These are phyloP conservation scores for Byssoonygena ceratinophila DNA, from an alignment of 2,329 filamentous ascomycete genomes.

Conservation along the genomic window DNA sequence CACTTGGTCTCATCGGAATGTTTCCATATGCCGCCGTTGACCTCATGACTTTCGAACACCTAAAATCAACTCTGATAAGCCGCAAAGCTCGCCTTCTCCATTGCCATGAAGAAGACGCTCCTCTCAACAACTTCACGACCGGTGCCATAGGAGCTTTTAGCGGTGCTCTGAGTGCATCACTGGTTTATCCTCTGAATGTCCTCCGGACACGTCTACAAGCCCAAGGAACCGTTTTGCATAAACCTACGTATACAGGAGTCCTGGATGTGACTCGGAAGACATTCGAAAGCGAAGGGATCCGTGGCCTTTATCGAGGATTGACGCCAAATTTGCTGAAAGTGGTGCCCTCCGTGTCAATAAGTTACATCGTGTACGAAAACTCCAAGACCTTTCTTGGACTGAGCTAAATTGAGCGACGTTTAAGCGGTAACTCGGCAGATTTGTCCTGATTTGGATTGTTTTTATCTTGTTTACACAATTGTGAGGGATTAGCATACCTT, in stretches of 20 bases:
- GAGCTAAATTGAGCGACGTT: slow-evolving; percentile 24
- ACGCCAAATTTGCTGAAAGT: slow-evolving; percentile 95
- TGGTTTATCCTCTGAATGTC: slow-evolving; percentile 91
- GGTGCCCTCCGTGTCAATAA: slow-evolving; percentile 88
- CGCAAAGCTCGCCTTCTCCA: slow-evolving; percentile 59
- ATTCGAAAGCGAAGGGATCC: slow-evolving; percentile 66
- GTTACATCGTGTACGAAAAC: slow-evolving; percentile 88
- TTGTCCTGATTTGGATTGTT: too few species aligned
- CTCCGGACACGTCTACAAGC: slow-evolving; percentile 85
- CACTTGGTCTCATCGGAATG: slow-evolving; percentile 89
- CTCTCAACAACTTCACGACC: slow-evolving; percentile 69
- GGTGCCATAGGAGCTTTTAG: slow-evolving; percentile 84
- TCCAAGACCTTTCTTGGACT: slow-evolving; percentile 60
- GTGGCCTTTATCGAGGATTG: slow-evolving; percentile 86
- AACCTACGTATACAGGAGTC: slow-evolving; percentile 79
- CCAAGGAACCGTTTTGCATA: slow-evolving; percentile 87
- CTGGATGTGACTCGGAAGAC: slow-evolving; percentile 80
- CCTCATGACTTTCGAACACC: slow-evolving; percentile 84
- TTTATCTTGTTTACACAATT: too few species aligned
- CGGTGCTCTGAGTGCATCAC: slow-evolving; percentile 81
- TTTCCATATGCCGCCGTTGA: slow-evolving; percentile 97
- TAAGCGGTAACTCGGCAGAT: neutral
- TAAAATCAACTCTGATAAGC: slow-evolving; percentile 63
- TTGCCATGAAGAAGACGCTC: slow-evolving; percentile 71
- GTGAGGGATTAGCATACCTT: too few species aligned